Evolutionary conservation across 1,284 basidiomycete genomes (phyloP).

Genomic region (Gymnopus androsaceus): DNA sequence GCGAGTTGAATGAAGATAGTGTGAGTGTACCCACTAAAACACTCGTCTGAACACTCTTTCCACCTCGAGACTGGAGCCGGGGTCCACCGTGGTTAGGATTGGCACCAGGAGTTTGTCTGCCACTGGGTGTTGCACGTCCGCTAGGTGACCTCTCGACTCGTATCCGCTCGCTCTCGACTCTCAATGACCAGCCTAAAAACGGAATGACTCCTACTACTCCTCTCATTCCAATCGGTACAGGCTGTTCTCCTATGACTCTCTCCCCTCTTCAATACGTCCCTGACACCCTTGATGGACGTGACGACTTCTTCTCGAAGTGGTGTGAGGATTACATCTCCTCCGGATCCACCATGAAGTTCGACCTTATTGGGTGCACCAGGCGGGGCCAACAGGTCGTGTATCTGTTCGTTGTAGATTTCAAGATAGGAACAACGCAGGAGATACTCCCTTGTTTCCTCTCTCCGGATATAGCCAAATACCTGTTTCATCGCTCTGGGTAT

Average conservation of each 20-base stretch:
- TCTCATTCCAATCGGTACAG: constrained; percentile 96
- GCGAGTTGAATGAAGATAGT: constrained; percentile 10
- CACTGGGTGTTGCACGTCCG: constrained; percentile 45
- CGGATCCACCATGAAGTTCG: constrained; percentile 71
- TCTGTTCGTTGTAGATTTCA: constrained; percentile 95
- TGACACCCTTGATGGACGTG: constrained; percentile 84
- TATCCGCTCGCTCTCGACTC: constrained; percentile 59
- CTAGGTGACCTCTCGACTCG: constrained; percentile 13
- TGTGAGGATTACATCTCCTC: constrained; percentile 59
- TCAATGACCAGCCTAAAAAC: constrained; percentile 90
- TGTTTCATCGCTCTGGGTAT: constrained; percentile 92
- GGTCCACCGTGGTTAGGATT: constrained; percentile 50
- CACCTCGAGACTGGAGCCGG: constrained; percentile 68
- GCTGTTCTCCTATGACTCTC: constrained; percentile 90
- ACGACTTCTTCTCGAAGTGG: constrained; percentile 91
- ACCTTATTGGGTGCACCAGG: constrained; percentile 67
- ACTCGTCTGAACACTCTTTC: constrained; percentile 77
- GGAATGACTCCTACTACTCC: constrained; percentile 90
- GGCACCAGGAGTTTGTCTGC: constrained; percentile 58
- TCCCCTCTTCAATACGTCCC: constrained; percentile 82
- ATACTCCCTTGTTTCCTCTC: constrained; percentile 82
- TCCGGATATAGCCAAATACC: constrained; percentile 75
- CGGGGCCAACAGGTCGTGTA: constrained; percentile 85
- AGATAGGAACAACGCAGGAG: constrained; percentile 93
- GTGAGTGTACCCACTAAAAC: constrained; percentile 58